A percentile compares a stretch with the other conserved stretches of the same genome.
Evolutionary conservation across 2,329 filamentous ascomycete species (phyloP).

Genomic region (Xylogone sp.): DNA sequence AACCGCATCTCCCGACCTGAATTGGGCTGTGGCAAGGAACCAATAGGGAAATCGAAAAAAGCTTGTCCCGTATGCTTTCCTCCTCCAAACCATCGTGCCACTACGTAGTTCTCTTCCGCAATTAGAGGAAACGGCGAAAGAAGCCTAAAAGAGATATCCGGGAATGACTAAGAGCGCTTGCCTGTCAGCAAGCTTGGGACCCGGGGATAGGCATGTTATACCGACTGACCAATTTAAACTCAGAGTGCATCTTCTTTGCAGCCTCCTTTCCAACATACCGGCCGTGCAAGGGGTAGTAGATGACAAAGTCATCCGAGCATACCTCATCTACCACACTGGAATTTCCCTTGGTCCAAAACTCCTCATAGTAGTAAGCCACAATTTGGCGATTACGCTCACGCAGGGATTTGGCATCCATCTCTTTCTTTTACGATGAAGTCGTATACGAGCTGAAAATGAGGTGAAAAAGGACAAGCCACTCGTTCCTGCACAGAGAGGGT

Average conservation of each 20-base stretch:
- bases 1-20: slow-evolving; percentile 52
- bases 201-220: background rate
- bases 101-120: slow-evolving; percentile 7
- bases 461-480: too few species aligned
- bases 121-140: slow-evolving; percentile 7
- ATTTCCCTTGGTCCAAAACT: background rate
- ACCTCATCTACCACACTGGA: background rate
- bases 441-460: too few species aligned
- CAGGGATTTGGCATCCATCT: background rate
- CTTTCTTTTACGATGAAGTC: too few species aligned
- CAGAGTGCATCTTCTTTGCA: background rate
- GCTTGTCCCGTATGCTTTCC: slow-evolving; percentile 5
- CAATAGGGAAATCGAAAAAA: slow-evolving; percentile 48
- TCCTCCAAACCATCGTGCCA: slow-evolving; percentile 6
- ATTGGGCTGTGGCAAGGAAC: slow-evolving; percentile 46
- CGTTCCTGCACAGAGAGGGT: too few species aligned
- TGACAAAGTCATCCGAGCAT: background rate
- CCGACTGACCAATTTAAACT: background rate
- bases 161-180: slow-evolving; percentile 4
- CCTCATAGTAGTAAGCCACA: background rate
- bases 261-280: background rate
- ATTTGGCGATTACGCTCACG: background rate
- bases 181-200: background rate
- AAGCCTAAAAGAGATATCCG: slow-evolving; percentile 5
- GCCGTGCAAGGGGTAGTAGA: background rate